Percentiles rank a stretch among this genome's conserved stretches.
Conservation (phyloP, 2,329 filamentous ascomycete species). For the Hypoxylon sp. region DNA sequence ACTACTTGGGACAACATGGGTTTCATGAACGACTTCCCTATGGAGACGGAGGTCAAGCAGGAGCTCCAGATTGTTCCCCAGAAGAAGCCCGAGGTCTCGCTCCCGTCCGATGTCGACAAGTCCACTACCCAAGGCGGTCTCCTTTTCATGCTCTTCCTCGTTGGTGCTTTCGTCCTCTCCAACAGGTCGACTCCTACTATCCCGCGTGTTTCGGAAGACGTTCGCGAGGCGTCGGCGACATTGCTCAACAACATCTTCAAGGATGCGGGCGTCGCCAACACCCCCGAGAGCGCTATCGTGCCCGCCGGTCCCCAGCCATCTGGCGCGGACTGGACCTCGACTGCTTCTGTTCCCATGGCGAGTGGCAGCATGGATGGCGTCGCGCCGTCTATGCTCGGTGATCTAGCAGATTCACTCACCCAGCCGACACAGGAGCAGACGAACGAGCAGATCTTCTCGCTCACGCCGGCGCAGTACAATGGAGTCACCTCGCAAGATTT, state of each 20-base stretch:
- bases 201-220: constrained; percentile 83
- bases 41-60: constrained; percentile 74
- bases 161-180: constrained; percentile 95
- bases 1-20: constrained; percentile 86
- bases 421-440: constrained; percentile 87
- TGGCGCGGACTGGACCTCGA: constrained; percentile 63
- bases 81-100: constrained; percentile 68
- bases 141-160: constrained; percentile 94
- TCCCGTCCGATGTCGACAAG: constrained; percentile 70
- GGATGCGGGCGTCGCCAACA: constrained; percentile 76
- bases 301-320: constrained; percentile 68
- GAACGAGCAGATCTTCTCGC: constrained; percentile 87
- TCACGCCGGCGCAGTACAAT: constrained; percentile 91
- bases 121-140: constrained; percentile 83
- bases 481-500: constrained; percentile 84
- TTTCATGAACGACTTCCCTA: constrained; percentile 80
- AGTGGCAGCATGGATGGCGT: constrained; percentile 64
- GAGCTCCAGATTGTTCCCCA: constrained; percentile 68
- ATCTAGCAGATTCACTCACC: constrained; percentile 77
- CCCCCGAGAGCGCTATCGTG: constrained; percentile 60
- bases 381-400: constrained; percentile 73
- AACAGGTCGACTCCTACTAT: constrained; percentile 81
- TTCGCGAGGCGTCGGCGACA: constrained; percentile 82
- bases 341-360: constrained; percentile 59
- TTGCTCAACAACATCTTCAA: constrained; percentile 87